phyloP scores from a whole-genome alignment of 208 protist species.

The Endotrypanum monterogeii region DNA sequence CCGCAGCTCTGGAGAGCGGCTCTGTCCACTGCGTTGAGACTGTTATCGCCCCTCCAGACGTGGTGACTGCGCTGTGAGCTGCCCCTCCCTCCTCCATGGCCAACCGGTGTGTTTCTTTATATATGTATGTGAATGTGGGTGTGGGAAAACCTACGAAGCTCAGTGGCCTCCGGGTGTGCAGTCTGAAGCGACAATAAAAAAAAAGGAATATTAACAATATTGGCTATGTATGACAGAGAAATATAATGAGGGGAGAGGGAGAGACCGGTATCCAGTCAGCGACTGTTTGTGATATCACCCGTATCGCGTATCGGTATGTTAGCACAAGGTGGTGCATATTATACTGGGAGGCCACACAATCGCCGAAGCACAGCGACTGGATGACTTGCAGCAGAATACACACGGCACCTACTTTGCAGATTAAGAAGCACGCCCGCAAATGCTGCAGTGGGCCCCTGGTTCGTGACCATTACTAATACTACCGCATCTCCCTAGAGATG shows the following conservation, averaged over 20 bases:
- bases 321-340: background rate
- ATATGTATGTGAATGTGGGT: background rate
- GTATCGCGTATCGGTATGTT: background rate
- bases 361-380: background rate
- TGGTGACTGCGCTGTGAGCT: background rate
- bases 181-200: background rate
- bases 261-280: background rate
- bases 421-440: background rate
- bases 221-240: no score
- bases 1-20: slow-evolving; percentile 4
- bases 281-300: background rate
- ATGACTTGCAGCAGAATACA: background rate
- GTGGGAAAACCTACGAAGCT: background rate
- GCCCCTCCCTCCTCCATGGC: background rate
- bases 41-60: background rate
- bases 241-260: background rate
- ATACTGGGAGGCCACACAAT: background rate
- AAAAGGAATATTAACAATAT: no score
- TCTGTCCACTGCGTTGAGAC: background rate
- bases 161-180: background rate
- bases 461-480: no score
- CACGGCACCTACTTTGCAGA: background rate
- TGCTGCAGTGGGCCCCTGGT: background rate
- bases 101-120: background rate
- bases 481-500: no score